These are phyloP conservation scores for Claviceps sorghi DNA, from an alignment of 2,329 filamentous ascomycete species.

Conservation along the genomic window DNA sequence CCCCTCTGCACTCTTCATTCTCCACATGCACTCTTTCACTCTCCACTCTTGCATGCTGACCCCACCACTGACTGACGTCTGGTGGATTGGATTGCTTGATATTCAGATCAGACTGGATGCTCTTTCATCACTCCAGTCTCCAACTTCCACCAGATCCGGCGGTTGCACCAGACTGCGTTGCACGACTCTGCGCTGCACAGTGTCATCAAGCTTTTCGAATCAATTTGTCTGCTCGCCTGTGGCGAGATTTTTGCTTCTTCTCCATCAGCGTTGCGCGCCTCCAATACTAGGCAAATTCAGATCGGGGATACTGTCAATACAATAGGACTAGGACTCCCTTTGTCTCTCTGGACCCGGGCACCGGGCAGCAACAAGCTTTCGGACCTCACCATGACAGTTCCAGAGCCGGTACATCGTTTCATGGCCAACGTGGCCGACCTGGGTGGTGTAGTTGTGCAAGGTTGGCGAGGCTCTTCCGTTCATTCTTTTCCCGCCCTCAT, in stretches of 20 bases:
- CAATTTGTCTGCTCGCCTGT: not conserved
- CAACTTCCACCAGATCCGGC: not conserved
- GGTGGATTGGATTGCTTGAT: too few relatives aligned
- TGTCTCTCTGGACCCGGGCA: not conserved
- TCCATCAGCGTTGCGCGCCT: not conserved
- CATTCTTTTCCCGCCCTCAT: not conserved
- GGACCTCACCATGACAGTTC: constrained; percentile 20
- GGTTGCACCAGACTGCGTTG: not conserved
- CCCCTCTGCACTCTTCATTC: too few relatives aligned
- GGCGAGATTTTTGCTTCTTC: not conserved
- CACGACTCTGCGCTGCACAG: not conserved
- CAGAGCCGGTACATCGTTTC: constrained; percentile 23
- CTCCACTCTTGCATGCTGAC: too few relatives aligned
- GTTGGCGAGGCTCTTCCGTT: constrained; percentile 16
- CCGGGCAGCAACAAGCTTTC: not conserved
- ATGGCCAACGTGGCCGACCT: constrained; percentile 32
- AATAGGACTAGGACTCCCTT: not conserved
- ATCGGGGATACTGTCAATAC: not conserved
- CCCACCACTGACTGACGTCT: too few relatives aligned
- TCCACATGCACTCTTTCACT: too few relatives aligned
- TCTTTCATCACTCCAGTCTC: not conserved
- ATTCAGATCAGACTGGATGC: not conserved
- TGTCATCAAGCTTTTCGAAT: not conserved
- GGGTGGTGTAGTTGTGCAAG: constrained; percentile 32
- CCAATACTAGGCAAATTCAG: not conserved